Evolutionary conservation across 768 basidiomycete genomes (phyloP).

Genomic region (Rubroboletus satanas): DNA sequence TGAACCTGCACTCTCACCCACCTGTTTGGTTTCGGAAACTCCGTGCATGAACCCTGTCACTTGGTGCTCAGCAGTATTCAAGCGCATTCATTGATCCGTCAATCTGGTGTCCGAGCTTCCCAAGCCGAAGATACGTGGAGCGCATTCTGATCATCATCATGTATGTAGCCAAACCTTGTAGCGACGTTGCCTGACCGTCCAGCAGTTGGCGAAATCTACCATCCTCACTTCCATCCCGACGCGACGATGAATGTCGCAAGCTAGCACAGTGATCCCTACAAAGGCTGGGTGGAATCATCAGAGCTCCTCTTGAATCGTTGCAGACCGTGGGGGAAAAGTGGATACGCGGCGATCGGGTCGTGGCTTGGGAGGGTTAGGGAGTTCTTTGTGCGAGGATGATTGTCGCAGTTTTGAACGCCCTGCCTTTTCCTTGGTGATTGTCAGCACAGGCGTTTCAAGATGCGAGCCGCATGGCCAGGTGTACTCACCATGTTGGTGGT

Average conservation of each 20-base stretch:
- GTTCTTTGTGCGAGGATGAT: constrained; percentile 5
- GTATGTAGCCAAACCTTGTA: background rate
- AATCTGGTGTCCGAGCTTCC: too few relatives aligned
- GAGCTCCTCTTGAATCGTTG: background rate
- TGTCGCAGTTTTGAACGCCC: background rate
- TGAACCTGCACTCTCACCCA: too few relatives aligned
- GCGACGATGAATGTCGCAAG: background rate
- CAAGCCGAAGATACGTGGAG: too few relatives aligned
- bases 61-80: too few relatives aligned
- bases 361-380: constrained; percentile 9
- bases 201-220: too few relatives aligned
- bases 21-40: too few relatives aligned
- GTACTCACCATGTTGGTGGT: background rate
- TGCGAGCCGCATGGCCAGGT: background rate
- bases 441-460: background rate
- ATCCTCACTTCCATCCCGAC: background rate
- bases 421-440: constrained; percentile 7
- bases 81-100: too few relatives aligned
- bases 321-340: background rate
- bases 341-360: background rate
- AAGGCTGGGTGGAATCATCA: background rate
- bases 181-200: background rate
- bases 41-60: too few relatives aligned
- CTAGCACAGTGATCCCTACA: background rate
- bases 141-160: too few relatives aligned